A percentile compares a stretch with the other conserved stretches of the same genome.
Evolutionary conservation across 139 green algal species (phyloP).

Genomic region (Chlamydomonas sp.): DNA sequence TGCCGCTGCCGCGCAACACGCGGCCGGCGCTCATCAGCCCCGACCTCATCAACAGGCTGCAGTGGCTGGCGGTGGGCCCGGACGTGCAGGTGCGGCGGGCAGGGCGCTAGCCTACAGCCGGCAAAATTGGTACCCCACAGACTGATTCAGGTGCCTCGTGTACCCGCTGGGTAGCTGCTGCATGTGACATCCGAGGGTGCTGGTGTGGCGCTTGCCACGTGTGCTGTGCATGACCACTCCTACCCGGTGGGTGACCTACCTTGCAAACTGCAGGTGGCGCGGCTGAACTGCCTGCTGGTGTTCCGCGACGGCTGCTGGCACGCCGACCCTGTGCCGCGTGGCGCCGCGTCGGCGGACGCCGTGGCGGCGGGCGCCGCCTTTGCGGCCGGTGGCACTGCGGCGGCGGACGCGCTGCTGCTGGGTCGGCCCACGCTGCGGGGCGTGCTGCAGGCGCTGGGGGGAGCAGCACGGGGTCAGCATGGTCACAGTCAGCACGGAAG

Average conservation of each 20-base stretch:
- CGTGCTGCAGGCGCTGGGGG: constrained; percentile 22
- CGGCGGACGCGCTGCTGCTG: constrained; percentile 35
- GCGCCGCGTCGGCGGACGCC: neutral
- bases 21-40: neutral
- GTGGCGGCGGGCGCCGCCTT: constrained; percentile 9
- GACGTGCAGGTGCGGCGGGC: constrained; percentile 9
- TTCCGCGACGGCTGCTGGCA: constrained; percentile 25
- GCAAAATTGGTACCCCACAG: neutral
- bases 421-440: neutral
- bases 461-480: neutral
- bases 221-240: neutral
- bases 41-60: constrained; percentile 17
- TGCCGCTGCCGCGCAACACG: constrained; percentile 22
- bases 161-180: neutral
- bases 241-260: neutral
- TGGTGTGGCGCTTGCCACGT: neutral
- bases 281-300: constrained; percentile 20
- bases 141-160: neutral
- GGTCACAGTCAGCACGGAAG: neutral
- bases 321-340: neutral
- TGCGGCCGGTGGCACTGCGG: neutral
- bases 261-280: neutral
- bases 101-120: neutral
- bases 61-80: constrained; percentile 14
- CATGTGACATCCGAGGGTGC: neutral